Percentiles rank a stretch among this genome's conserved stretches.
Evolutionary conservation across 768 basidiomycete species (phyloP).

Genomic region (Phallus indusiatus): DNA sequence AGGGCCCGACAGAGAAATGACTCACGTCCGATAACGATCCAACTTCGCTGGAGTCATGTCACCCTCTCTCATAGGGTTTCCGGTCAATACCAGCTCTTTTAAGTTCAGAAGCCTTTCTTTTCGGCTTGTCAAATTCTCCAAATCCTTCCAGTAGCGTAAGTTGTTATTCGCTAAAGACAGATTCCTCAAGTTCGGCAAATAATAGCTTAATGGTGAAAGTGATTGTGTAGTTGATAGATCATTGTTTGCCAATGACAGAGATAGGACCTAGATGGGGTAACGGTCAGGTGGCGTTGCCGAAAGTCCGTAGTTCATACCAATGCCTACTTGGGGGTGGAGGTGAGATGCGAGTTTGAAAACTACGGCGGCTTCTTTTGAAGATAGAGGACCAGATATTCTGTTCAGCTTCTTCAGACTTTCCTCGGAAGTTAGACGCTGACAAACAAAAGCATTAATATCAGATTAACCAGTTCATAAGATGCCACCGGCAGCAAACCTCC

Average conservation of each 20-base stretch:
- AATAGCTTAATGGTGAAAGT: constrained; percentile 54
- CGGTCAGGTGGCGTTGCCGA: constrained; percentile 10
- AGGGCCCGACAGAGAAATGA: not conserved
- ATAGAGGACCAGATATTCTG: constrained; percentile 49
- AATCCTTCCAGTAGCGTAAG: constrained; percentile 58
- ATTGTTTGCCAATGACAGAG: constrained; percentile 78
- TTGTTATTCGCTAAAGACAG: constrained; percentile 75
- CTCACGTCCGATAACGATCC: constrained; percentile 62
- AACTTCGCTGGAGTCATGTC: constrained; percentile 48
- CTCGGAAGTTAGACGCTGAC: constrained; percentile 70
- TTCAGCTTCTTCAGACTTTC: constrained; percentile 63
- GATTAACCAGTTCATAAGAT: not conserved
- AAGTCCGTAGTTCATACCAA: not conserved
- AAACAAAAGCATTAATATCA: constrained; percentile 9
- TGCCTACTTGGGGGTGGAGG: constrained; percentile 61
- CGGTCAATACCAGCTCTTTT: constrained; percentile 63
- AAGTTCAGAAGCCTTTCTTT: constrained; percentile 53
- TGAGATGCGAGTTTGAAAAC: constrained; percentile 82
- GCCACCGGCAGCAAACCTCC: constrained; percentile 50
- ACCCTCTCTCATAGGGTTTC: constrained; percentile 63
- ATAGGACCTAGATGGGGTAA: constrained; percentile 47
- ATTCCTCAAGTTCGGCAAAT: constrained; percentile 71
- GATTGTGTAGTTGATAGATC: constrained; percentile 52
- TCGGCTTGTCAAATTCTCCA: constrained; percentile 52
- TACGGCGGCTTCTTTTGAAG: constrained; percentile 58